A percentile compares a stretch with the other conserved stretches of the same genome.
phyloP scores from a whole-genome alignment of 306 rosid genomes.

The Prunus mume region DNA sequence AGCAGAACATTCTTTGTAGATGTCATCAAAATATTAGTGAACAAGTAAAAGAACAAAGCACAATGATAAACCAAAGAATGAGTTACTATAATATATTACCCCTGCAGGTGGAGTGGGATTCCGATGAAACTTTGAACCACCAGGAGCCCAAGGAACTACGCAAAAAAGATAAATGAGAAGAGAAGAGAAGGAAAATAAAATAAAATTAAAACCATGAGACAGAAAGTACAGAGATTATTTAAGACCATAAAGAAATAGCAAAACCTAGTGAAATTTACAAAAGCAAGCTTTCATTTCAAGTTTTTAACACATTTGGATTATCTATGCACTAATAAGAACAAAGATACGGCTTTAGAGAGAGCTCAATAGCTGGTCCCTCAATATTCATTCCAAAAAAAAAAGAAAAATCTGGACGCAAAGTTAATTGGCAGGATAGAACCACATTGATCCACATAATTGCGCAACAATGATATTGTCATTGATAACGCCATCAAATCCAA shows the following conservation, averaged over 20 bases:
- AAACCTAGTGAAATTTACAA: not conserved
- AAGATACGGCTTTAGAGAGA: not conserved
- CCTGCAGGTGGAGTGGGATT: slow-evolving; percentile 92
- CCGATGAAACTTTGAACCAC: slow-evolving; percentile 91
- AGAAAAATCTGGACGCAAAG: not conserved
- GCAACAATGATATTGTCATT: not conserved
- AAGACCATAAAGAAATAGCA: not conserved
- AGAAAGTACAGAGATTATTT: not conserved
- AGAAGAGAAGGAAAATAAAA: not conserved
- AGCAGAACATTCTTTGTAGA: not conserved
- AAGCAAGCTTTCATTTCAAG: not conserved
- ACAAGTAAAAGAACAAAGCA: not conserved
- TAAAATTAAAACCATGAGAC: not conserved
- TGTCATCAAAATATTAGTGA: not conserved
- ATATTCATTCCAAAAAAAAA: not conserved
- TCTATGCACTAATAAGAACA: not conserved
- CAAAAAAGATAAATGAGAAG: slow-evolving; percentile 15
- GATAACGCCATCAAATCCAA: not conserved
- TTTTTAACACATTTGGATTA: not conserved
- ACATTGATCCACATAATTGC: not conserved
- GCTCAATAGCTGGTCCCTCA: not conserved
- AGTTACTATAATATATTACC: slow-evolving; percentile 45
- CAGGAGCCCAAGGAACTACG: slow-evolving; percentile 98
- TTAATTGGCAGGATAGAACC: not conserved
- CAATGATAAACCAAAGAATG: not conserved